phyloP scores from a whole-genome alignment of 2,329 filamentous ascomycete genomes.

The Penicillium sp. region DNA sequence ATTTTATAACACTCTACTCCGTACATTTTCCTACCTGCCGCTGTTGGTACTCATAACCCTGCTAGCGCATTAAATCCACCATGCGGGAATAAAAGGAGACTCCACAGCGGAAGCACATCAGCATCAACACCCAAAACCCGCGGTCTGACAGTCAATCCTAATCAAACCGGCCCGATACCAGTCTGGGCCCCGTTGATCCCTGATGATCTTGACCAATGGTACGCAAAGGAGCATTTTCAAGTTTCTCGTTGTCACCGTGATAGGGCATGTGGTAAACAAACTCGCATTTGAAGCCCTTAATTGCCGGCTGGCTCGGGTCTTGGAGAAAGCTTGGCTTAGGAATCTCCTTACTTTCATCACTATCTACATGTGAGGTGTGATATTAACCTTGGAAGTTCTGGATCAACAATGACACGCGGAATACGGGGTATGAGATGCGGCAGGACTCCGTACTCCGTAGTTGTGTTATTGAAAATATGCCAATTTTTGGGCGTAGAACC shows the following conservation, averaged over 20 bases:
- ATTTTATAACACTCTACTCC: background rate
- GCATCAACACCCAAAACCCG: background rate
- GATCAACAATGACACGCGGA: no score
- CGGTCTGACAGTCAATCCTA: constrained; percentile 15
- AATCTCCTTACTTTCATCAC: no score
- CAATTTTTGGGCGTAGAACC: no score
- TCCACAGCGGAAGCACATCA: background rate
- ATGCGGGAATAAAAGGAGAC: background rate
- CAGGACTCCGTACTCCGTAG: no score
- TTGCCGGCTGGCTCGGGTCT: background rate
- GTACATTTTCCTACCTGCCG: background rate
- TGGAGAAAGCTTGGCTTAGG: constrained; percentile 12
- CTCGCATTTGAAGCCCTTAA: background rate
- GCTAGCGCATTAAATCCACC: background rate
- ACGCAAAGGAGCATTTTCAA: background rate
- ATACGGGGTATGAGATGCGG: no score
- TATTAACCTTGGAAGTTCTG: no score
- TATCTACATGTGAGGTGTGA: no score
- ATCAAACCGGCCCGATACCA: constrained; percentile 16
- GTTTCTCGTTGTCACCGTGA: background rate
- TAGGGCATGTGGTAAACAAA: background rate
- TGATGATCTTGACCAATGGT: constrained; percentile 13
- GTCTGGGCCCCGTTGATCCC: constrained; percentile 22
- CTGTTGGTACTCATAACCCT: no score
- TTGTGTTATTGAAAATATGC: no score